Conservation (phyloP, 345 rosid genomes). For the Gossypium sturtianum region DNA sequence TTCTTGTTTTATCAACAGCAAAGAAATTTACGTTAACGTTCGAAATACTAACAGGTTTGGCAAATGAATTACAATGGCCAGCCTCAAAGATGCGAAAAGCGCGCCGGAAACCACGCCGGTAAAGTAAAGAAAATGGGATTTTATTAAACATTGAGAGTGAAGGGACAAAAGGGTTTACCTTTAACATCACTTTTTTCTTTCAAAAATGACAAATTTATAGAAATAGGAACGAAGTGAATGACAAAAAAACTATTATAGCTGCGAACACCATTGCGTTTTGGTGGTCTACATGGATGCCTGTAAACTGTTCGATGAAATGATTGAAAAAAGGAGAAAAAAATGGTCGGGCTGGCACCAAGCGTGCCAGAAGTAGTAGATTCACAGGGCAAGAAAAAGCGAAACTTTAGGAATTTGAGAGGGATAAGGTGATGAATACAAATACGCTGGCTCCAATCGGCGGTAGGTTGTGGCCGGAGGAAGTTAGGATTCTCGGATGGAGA, state of each 20-base stretch:
- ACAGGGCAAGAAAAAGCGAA: neutral
- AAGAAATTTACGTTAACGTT: constrained; percentile 14
- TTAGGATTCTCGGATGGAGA: neutral
- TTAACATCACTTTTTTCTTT: constrained; percentile 30
- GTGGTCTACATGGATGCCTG: neutral
- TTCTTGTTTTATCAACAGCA: constrained; percentile 24
- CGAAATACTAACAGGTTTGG: constrained; percentile 10
- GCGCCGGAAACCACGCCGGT: constrained; percentile 11
- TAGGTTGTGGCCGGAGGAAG: neutral
- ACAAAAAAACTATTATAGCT: neutral
- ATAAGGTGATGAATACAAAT: neutral
- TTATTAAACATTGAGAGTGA: constrained; percentile 29
- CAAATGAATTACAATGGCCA: constrained; percentile 10
- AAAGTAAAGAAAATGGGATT: constrained; percentile 26
- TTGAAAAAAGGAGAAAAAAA: neutral
- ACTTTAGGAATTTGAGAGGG: neutral
- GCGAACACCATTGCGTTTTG: neutral
- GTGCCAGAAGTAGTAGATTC: neutral
- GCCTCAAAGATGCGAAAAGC: constrained; percentile 3
- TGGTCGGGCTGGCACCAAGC: neutral
- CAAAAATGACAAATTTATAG: neutral
- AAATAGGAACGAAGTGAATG: neutral
- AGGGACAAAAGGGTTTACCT: constrained; percentile 33
- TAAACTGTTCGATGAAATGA: constrained; percentile 4
- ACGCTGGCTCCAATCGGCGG: too few relatives aligned